Evolutionary conservation across 2,329 filamentous ascomycete species (phyloP).

Genomic region (Diaporthe capsici): DNA sequence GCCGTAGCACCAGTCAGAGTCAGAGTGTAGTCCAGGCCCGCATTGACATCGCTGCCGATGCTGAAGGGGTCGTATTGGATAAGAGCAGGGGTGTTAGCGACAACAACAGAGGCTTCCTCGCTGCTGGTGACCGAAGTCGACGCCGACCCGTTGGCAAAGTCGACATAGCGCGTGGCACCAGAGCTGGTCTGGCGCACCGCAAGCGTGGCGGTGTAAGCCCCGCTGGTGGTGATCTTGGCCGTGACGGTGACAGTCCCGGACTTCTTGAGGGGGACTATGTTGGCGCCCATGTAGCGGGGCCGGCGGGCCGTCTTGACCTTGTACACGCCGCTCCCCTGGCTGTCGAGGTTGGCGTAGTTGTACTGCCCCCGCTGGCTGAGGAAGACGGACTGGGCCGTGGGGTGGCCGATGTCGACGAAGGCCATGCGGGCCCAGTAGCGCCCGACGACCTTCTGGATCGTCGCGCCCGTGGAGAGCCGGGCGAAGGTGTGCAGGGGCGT

Average conservation of each 20-base stretch:
- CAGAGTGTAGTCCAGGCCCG: conserved; percentile 11
- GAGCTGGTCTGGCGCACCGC: conserved; percentile 10
- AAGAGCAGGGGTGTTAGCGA: conserved; percentile 8
- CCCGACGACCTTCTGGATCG: conserved; percentile 58
- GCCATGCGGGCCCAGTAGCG: conserved; percentile 68
- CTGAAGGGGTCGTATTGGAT: conserved; percentile 23
- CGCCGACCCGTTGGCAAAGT: conserved; percentile 12
- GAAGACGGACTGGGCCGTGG: conserved; percentile 56
- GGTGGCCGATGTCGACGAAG: conserved; percentile 64
- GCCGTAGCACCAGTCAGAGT: conserved; percentile 21
- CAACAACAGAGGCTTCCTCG: conserved; percentile 23
- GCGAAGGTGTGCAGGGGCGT: conserved; percentile 63
- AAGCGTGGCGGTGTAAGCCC: neutral
- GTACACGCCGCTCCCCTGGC: conserved; percentile 54
- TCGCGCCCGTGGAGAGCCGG: conserved; percentile 52
- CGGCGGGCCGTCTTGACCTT: conserved; percentile 57
- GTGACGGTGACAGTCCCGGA: conserved; percentile 50
- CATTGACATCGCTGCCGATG: conserved; percentile 7
- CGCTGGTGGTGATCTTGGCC: conserved; percentile 51
- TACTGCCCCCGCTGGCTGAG: conserved; percentile 51
- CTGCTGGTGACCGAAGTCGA: conserved; percentile 7
- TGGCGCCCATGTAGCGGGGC: conserved; percentile 65
- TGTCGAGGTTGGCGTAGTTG: conserved; percentile 60
- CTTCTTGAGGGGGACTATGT: conserved; percentile 60
- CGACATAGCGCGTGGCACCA: conserved; percentile 2